Conservation (phyloP, 768 basidiomycete genomes). For the Dioszegia hungarica region DNA sequence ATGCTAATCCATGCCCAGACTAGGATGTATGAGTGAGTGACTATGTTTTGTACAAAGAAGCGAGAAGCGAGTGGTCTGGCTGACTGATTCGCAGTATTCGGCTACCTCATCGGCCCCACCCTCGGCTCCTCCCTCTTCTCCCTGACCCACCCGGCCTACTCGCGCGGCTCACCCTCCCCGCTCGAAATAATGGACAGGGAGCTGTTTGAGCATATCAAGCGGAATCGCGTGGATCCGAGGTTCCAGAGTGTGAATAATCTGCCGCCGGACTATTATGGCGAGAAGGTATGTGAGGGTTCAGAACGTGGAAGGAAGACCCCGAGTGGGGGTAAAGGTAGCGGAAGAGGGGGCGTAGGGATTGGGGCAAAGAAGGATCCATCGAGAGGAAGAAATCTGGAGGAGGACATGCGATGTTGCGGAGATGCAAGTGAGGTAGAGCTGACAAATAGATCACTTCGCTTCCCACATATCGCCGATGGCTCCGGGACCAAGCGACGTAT, state of each 20-base stretch:
- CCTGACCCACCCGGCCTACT: conserved; percentile 32
- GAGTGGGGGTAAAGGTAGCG: background rate
- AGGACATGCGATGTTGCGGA: no score
- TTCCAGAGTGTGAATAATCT: conserved; percentile 49
- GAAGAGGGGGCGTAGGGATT: background rate
- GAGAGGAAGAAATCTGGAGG: background rate
- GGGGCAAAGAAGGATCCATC: background rate
- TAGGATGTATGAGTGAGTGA: conserved; percentile 43
- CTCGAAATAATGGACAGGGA: conserved; percentile 41
- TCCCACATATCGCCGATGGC: conserved; percentile 46
- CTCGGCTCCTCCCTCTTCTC: conserved; percentile 46
- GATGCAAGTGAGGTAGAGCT: background rate
- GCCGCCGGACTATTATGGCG: conserved; percentile 49
- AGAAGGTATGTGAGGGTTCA: conserved; percentile 30
- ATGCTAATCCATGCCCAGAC: conserved; percentile 8
- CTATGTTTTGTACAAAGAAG: no score
- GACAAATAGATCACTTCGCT: conserved; percentile 43
- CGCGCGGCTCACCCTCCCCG: conserved; percentile 24
- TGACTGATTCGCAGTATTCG: conserved; percentile 30
- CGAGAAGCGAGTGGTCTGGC: no score
- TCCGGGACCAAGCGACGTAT: conserved; percentile 49
- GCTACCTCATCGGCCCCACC: conserved; percentile 47
- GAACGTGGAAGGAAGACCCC: background rate
- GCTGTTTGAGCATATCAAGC: conserved; percentile 43
- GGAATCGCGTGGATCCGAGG: conserved; percentile 47